Conservation (phyloP, 441 rosid genomes). For the Iberis amara region DNA sequence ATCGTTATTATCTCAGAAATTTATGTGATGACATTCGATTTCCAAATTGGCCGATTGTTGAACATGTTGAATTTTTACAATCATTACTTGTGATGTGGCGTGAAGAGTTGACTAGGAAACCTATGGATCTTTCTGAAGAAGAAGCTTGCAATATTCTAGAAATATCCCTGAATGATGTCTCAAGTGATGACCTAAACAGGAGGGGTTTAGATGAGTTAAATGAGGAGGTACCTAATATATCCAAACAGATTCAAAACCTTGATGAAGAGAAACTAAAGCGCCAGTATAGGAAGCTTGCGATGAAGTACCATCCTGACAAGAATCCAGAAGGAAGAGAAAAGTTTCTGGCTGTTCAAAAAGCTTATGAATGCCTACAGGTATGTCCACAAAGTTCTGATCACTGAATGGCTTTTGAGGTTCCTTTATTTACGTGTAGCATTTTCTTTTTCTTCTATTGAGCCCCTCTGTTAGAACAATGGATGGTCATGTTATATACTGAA, state of each 20-base stretch:
- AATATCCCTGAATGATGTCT: conserved; percentile 75
- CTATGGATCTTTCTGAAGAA: conserved; percentile 99
- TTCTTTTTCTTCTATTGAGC: conserved; percentile 2
- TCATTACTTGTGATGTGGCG: conserved; percentile 99
- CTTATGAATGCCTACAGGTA: conserved; percentile 99
- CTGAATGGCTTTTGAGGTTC: conserved; percentile 10
- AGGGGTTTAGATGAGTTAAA: conserved; percentile 40
- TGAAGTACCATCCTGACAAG: conserved; percentile 99
- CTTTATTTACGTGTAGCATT: conserved; percentile 2
- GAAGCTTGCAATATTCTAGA: conserved; percentile 96
- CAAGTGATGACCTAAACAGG: conserved; percentile 43
- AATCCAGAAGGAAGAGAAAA: conserved; percentile 99
- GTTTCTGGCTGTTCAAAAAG: conserved; percentile 97
- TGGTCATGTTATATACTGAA: conserved; percentile 12
- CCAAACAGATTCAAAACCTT: conserved; percentile 91
- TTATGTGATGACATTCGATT: conserved; percentile 92
- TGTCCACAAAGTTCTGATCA: conserved; percentile 21
- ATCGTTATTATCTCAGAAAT: conserved; percentile 94
- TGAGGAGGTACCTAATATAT: conserved; percentile 58
- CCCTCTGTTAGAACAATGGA: conserved; percentile 15
- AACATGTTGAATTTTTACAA: conserved; percentile 97
- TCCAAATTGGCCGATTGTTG: conserved; percentile 98
- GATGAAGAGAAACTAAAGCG: conserved; percentile 99
- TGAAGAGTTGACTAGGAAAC: conserved; percentile 93
- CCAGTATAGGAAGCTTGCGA: conserved; percentile 98